Base-by-base conservation (phyloP, 768 basidiomycete genomes). In the Phaeotremella fagi region DNA sequence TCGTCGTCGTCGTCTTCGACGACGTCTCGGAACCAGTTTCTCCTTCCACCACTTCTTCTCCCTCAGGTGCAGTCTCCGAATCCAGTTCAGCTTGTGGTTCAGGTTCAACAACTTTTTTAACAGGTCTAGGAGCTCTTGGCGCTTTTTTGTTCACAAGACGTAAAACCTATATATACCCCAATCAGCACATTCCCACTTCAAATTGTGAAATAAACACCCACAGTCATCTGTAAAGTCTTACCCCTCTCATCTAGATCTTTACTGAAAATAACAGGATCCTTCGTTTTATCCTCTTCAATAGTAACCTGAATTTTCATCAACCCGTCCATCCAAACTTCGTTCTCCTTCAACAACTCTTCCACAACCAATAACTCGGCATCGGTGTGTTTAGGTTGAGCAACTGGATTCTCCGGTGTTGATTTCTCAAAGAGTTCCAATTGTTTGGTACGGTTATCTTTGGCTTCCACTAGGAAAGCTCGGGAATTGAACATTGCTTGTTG, bases 221-320 rank as follows among this genome's bases (percentile, higher is more conserved):
- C 76, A 41, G 84, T 84, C 46, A 77, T 81, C 79, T 94, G 90
- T 29, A 95, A 77, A 38, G 80, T 80, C 79, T 85, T 87, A 24
- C 87, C 86, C 51, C 86, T 80, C 50, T 83, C 83, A 76, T 85
- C 85, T 82, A 98, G 84, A 75, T 97, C 91, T 61, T 77, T 81
- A 45, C 85, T 86, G 75, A 84, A 81, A 27, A 97, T 82, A n/a
- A 86, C 86, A 2, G 91, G 90, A 68, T 95, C 84, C 20, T 50
- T 55, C 1, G 66, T 71, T 68, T 89, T 83, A 63, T 87, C 82
- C 70, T 79, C 75, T 74, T 84, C 80, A 45, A 85, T 80, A 50
- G 67, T 74, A 77, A 85, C 87, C 77, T 95, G 92, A 75, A 82
- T 84, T 77, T 87, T 85, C 14, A 91, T 85, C 75, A 82, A 81